Evolutionary conservation across 805 yeast species (phyloP).

Genomic region (Candida tammaniensis): DNA sequence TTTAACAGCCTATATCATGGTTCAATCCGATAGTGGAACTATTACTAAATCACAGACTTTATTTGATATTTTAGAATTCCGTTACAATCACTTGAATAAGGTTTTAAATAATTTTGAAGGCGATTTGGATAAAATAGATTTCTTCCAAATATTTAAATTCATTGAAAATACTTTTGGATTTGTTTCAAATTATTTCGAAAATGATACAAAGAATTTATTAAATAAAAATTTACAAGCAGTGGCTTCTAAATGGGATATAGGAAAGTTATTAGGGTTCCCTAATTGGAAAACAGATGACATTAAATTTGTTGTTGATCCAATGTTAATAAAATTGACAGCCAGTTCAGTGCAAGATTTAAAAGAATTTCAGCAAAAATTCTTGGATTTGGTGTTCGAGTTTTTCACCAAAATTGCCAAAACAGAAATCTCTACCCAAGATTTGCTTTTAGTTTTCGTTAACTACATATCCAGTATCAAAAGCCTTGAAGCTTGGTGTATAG

Average conservation of each 20-base stretch:
- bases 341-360: constrained; percentile 8
- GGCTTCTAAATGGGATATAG: constrained; percentile 24
- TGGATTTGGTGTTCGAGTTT: neutral
- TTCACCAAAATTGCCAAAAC: constrained; percentile 2
- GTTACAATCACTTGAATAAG: constrained; percentile 18
- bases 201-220: constrained; percentile 7
- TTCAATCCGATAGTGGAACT: constrained; percentile 15
- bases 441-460: constrained; percentile 20
- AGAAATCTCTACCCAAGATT: neutral
- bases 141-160: constrained; percentile 27
- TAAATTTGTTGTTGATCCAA: constrained; percentile 7
- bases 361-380: constrained; percentile 7
- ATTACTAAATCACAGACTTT: constrained; percentile 18
- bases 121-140: constrained; percentile 16
- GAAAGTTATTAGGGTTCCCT: constrained; percentile 28
- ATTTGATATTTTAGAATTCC: constrained; percentile 21
- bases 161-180: constrained; percentile 33
- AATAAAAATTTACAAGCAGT: constrained; percentile 6
- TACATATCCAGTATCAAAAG: constrained; percentile 22
- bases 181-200: constrained; percentile 21
- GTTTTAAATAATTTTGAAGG: neutral
- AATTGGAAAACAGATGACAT: constrained; percentile 22
- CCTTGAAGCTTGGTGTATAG: constrained; percentile 17
- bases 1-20: constrained; percentile 28
- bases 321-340: constrained; percentile 5